Evolutionary conservation across 73 alveolate genomes (phyloP).

Genomic region (Paramecium octaurelia): DNA sequence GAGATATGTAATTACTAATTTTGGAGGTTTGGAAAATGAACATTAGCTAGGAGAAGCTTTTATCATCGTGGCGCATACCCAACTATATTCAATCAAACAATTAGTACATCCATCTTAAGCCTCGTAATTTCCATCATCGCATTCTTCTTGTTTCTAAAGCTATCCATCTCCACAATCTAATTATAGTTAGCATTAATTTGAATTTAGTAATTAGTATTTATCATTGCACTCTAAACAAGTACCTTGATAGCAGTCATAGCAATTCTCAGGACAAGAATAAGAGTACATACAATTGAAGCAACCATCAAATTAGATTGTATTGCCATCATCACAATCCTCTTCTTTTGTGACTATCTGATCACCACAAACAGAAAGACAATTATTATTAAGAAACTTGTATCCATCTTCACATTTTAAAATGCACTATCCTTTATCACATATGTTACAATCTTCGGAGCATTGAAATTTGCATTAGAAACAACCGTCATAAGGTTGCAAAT

Average conservation of each 20-base stretch:
- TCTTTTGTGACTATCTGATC: background rate
- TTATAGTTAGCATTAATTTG: background rate
- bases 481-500: too few species aligned
- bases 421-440: too few species aligned
- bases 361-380: background rate
- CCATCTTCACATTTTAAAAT: background rate
- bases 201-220: background rate
- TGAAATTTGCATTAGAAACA: too few species aligned
- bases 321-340: constrained; percentile 16
- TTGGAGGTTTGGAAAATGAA: background rate
- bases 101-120: background rate
- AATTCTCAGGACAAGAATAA: background rate
- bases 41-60: background rate
- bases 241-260: background rate
- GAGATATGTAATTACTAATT: too few species aligned
- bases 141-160: background rate
- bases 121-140: background rate
- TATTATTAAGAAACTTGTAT: background rate
- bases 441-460: too few species aligned
- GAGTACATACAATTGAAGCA: background rate
- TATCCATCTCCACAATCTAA: background rate
- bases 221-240: background rate
- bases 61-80: background rate
- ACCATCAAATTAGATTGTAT: background rate
- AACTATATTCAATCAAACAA: background rate